Base-by-base conservation (phyloP, 805 yeast species). In the Pichia californica region DNA sequence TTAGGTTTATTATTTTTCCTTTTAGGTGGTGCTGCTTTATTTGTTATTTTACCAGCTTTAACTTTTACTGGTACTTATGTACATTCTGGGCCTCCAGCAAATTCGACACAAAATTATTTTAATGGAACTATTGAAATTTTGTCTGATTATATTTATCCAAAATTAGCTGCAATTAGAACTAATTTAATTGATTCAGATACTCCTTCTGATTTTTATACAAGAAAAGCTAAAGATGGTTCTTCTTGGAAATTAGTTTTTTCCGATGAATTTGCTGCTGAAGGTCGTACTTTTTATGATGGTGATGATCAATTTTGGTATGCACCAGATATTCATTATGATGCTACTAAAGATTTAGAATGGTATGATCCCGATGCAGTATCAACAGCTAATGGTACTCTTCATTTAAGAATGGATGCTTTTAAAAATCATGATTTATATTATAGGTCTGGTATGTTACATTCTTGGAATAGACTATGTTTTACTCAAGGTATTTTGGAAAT, bases 281-380 rank as follows among this genome's bases (percentile, higher is more conserved):
- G 97, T 8, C 73, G 97, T 56, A 82, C 95, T 3, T 89, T 89
- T 59, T 88, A 87, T 61, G 83, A 77, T 8, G 93, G 91, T 35
- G 96, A 88, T 59, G 96, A 88, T 60, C 96, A 86, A 62, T 88
- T 84, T 58, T 89, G 91, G 83, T 76, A 83, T 35, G 96, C 88
- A 3, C 85, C 81, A 2, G 87, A 88, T 64, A 53, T 88, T 29
- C 78, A 88, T 61, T 89, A 89, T 62, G 89, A 74, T 43, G 95
- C 95, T 20, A 89, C 97, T 6, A 66, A 75, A 45, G 97, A 89
- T 69, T 71, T 88, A 57, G 97, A 89, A 67, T 89, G 96, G 96
- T 89, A 89, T 63, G 82, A 79, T 47, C 98, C 98, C 1, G 96
- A 89, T 60, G 96, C 96, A 1, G 79, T 73, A 3, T 73, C 80